These are phyloP conservation scores for Alternaria sp. DNA, from an alignment of 2,329 filamentous ascomycete species.

Conservation along the genomic window DNA sequence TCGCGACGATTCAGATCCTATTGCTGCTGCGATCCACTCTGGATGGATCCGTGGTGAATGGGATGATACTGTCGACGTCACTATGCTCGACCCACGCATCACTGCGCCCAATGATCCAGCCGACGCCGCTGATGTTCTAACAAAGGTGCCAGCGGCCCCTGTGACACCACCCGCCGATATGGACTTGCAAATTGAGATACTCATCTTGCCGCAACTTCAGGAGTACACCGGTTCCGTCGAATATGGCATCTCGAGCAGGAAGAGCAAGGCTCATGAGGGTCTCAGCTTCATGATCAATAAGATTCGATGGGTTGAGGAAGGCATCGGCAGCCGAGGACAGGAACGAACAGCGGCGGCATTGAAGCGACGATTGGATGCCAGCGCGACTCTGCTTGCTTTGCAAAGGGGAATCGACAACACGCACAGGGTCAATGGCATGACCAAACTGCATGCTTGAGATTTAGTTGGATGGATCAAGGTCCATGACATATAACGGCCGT, in stretches of 20 bases:
- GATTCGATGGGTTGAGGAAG: slow-evolving; percentile 86
- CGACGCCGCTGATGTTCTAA: slow-evolving; percentile 51
- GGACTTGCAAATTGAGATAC: slow-evolving; percentile 84
- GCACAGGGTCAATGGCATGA: slow-evolving; percentile 31
- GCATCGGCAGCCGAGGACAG: slow-evolving; percentile 51
- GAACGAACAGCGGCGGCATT: slow-evolving; percentile 46
- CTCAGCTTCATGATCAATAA: slow-evolving; percentile 85
- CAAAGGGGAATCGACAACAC: slow-evolving; percentile 35
- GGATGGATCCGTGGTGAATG: slow-evolving; percentile 93
- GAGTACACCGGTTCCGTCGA: slow-evolving; percentile 77
- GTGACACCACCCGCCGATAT: slow-evolving; percentile 69
- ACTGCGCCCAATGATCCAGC: slow-evolving; percentile 52
- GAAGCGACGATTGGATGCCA: slow-evolving; percentile 46
- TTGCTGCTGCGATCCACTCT: slow-evolving; percentile 90
- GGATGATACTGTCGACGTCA: slow-evolving; percentile 75
- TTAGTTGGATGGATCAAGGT: slow-evolving; percentile 3
- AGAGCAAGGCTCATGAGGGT: slow-evolving; percentile 84
- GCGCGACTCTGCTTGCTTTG: slow-evolving; percentile 42
- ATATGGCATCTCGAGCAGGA: slow-evolving; percentile 81
- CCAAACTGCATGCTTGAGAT: slow-evolving; percentile 37
- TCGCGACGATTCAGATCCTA: slow-evolving; percentile 91
- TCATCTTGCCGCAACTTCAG: slow-evolving; percentile 80
- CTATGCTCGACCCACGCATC: slow-evolving; percentile 66
- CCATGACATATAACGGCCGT: slow-evolving; percentile 20
- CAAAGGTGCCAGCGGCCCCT: slow-evolving; percentile 57